Conservation (phyloP, 2,329 filamentous ascomycete species). For the Cladosporium sp. region DNA sequence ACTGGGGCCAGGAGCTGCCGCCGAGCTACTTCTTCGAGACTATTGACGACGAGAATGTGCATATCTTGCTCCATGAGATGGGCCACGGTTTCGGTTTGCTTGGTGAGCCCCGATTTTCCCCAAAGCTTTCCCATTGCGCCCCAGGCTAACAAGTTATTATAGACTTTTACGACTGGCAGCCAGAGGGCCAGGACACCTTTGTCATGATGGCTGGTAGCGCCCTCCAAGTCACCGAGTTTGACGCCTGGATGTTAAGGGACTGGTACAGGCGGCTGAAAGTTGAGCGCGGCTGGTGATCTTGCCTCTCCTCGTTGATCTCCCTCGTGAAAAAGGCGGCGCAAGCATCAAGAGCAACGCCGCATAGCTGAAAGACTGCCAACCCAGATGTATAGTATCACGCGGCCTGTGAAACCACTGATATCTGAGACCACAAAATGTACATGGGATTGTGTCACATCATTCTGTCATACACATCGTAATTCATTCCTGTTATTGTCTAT, state of each 20-base stretch:
- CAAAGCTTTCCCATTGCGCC: too few relatives aligned
- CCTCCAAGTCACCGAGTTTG: slow-evolving; percentile 44
- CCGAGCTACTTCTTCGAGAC: slow-evolving; percentile 42
- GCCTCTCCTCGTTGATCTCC: too few relatives aligned
- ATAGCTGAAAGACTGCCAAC: too few relatives aligned
- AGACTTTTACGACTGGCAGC: slow-evolving; percentile 45
- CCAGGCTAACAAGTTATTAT: slow-evolving; percentile 19
- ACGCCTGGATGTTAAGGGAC: slow-evolving; percentile 48
- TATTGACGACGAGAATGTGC: slow-evolving; percentile 35
- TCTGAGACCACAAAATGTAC: too few relatives aligned
- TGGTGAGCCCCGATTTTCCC: not conserved
- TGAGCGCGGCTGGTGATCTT: slow-evolving; percentile 4
- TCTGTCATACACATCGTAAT: too few relatives aligned
- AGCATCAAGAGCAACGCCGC: too few relatives aligned
- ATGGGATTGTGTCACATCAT: too few relatives aligned
- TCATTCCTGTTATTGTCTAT: too few relatives aligned
- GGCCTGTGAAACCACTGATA: too few relatives aligned
- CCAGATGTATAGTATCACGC: too few relatives aligned
- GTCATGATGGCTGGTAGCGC: slow-evolving; percentile 46
- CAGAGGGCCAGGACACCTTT: slow-evolving; percentile 40
- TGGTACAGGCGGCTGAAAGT: slow-evolving; percentile 39
- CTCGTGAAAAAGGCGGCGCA: too few relatives aligned
- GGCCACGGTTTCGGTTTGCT: slow-evolving; percentile 39
- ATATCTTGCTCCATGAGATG: slow-evolving; percentile 47
- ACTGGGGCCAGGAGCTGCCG: slow-evolving; percentile 33